Percentiles rank a stretch among this genome's conserved stretches.
These are phyloP conservation scores for Sporothrix inflata DNA, from an alignment of 2,329 filamentous ascomycete genomes.

Conservation along the genomic window DNA sequence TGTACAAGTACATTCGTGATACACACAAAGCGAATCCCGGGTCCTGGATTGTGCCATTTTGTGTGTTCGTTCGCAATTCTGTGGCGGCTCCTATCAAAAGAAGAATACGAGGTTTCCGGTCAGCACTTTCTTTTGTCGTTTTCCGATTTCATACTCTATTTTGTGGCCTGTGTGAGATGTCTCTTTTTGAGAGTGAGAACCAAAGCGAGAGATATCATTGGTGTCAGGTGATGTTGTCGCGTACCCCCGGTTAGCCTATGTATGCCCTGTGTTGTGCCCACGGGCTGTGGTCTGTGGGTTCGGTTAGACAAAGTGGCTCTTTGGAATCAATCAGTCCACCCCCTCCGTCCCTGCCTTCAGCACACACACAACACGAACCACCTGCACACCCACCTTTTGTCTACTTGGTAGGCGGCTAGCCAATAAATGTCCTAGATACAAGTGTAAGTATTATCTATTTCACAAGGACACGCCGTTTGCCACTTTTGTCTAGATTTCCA, in stretches of 20 bases:
- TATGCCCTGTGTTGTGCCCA: neutral
- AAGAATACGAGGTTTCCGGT: neutral
- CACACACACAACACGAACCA: neutral
- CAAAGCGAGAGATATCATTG: too few relatives aligned
- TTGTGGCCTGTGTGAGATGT: neutral
- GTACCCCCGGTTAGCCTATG: neutral
- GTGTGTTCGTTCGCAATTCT: neutral
- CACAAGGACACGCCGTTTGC: neutral
- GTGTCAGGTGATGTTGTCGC: neutral
- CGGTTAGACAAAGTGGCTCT: neutral
- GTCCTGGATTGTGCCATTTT: neutral
- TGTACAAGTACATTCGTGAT: neutral
- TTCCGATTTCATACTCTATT: neutral
- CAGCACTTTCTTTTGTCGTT: neutral
- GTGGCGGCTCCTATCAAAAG: neutral
- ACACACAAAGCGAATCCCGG: neutral
- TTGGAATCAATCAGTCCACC: slow-evolving; percentile 14
- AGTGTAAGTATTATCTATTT: neutral
- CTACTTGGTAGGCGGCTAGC: neutral
- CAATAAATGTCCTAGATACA: neutral
- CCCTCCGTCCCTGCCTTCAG: neutral
- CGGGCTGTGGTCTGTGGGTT: neutral
- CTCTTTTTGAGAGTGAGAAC: neutral
- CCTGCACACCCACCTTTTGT: neutral
- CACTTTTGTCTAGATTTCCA: neutral